Evolutionary conservation across 169 alveolate genomes (phyloP), one percentile per base, ranked within the genome.

Genomic region (Ichthyophthirius multifiliis): DNA sequence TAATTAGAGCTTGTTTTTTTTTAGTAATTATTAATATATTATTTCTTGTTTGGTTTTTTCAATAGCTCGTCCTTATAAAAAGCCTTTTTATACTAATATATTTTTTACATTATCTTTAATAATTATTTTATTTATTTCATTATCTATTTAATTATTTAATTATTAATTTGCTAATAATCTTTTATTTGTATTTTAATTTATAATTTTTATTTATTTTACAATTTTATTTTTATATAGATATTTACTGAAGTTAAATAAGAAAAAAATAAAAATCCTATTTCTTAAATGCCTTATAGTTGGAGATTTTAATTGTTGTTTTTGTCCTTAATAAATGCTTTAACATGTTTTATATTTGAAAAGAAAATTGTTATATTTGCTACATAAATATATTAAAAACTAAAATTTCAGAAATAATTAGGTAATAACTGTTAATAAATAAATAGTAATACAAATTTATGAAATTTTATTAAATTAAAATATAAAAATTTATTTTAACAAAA

Each of bases 51-150:
- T 91, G 27, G 91, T 92, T 23, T 94, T 83, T 78, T 77, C 93
- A 41, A 88, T 90, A 85, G 78, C 90, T 35, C 89, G 90, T 65
- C 97, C 97, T 62, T 94, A 90, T 65, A 89, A 89, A 81, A 85
- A 93, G 80, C 91, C 95, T 5, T 75, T 93, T 39, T 89, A 82
- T 65, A 92, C 95, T n/a, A 92, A 92, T 86, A 10, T 39, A 2
- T 74, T 46, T 35, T 83, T 88, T 32, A 65, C 83, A 44, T 35
- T 74, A 0, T 82, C 86, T 37, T 30, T 84, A 15, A 41, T 92
- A 55, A 23, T 18, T 10, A 55, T 55, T 5, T 0, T 55, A 2
- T 55, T 55, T n/a, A 55, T 55, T 55, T 16, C 43, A 4, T 13
- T 55, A 1, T 55, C 23, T 55, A 39, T 55, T 2, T 10, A 55